Base-by-base conservation (phyloP, 208 protist genomes). In the Wallacemonas collosoma region DNA sequence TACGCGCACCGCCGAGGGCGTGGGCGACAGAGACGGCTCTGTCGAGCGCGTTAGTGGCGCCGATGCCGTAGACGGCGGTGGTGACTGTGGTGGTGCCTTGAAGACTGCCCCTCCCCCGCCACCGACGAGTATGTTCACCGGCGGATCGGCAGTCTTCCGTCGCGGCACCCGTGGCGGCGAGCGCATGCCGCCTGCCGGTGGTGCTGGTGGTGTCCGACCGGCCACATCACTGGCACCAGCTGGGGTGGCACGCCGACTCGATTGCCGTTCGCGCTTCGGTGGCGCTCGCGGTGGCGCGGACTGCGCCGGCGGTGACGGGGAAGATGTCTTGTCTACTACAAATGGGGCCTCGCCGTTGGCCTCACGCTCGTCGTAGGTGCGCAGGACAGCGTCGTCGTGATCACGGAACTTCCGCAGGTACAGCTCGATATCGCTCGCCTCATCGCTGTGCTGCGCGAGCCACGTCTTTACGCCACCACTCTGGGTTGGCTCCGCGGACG, bases 321-420 rank as follows among this genome's bases (percentile, higher is more conserved):
- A 7, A 5, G 56, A 12, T 4, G 17, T 9, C 56, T 8, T 26
- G 35, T n/a, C 56, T 3, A 41, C 26, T n/a, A 43, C 56, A 43
- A 41, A 36, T 6, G 56, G 56, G 7, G 56, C 8, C 38, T 62
- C 26, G 6, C 26, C 56, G 56, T n/a, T 8, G n/a, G 17, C 44
- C 44, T 81, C 72, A 45, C 76, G 50, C 66, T 70, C 63, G 44
- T 83, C 73, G 68, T 86, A 83, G n/a, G 76, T 80, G 64, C 83
- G 66, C 73, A 94, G 76, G 12, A 84, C 72, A 58, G 78, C 79
- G 14, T 89, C 73, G 61, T 94, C 89, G 15, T 82, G 72, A 36
- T 75, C 77, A 47, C 89, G 89, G 74, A 92, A 90, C 77, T 90
- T 86, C 47, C 82, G 71, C 9, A 94, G 83, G 69, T 94, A 94